Conservation (phyloP, 495 filamentous ascomycete species). For the Penicillium turbatum region DNA sequence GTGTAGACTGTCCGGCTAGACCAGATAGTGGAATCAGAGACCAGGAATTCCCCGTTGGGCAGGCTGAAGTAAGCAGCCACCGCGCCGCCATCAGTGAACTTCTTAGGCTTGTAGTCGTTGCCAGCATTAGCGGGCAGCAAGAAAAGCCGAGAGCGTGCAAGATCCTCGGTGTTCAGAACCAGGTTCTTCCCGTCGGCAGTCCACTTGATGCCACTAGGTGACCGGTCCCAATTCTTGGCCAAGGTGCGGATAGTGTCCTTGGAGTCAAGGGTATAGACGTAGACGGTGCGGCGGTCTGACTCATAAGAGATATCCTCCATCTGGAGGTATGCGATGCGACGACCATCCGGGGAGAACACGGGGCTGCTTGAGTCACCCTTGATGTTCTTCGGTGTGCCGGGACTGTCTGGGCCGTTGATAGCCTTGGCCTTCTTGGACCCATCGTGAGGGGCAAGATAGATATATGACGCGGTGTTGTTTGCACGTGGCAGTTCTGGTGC, state of each 20-base stretch:
- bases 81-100: conserved; percentile 27
- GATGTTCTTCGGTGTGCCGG: conserved; percentile 24
- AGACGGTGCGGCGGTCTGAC: conserved; percentile 34
- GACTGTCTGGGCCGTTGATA: conserved; percentile 34
- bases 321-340: conserved; percentile 38
- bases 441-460: conserved; percentile 39
- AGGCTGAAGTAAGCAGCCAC: conserved; percentile 30
- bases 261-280: conserved; percentile 30
- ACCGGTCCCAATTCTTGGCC: conserved; percentile 40
- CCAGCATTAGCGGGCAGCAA: conserved; percentile 26
- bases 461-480: conserved; percentile 37
- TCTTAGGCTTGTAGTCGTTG: conserved; percentile 30
- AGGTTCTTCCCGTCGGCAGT: conserved; percentile 29
- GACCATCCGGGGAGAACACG: conserved; percentile 37
- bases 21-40: conserved; percentile 33
- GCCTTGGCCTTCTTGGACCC: conserved; percentile 27
- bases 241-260: conserved; percentile 28
- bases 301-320: conserved; percentile 37
- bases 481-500: conserved; percentile 36
- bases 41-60: conserved; percentile 29
- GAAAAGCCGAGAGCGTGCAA: conserved; percentile 30
- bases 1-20: conserved; percentile 35
- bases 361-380: conserved; percentile 33
- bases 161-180: conserved; percentile 31
- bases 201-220: conserved; percentile 35